Evolutionary conservation across 495 filamentous ascomycete species (phyloP).

Genomic region (Hyaloscypha bicolor): DNA sequence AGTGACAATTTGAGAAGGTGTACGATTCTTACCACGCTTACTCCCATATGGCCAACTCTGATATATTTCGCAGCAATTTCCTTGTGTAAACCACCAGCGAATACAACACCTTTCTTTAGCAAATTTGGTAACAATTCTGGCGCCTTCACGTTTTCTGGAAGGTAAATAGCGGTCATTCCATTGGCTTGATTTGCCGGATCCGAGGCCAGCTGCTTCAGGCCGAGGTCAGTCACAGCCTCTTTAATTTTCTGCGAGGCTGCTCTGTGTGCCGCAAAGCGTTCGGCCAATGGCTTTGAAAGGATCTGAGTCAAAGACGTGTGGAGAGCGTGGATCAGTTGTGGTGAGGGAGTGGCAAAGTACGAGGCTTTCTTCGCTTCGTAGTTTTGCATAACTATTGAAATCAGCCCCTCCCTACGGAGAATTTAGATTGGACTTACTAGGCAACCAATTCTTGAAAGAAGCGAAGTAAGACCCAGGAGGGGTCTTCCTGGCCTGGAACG

Average conservation of each 20-base stretch:
- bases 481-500: slow-evolving; percentile 75
- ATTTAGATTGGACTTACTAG: slow-evolving; percentile 56
- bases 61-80: slow-evolving; percentile 73
- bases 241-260: slow-evolving; percentile 81
- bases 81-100: slow-evolving; percentile 94
- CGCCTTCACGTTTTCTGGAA: slow-evolving; percentile 79
- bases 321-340: slow-evolving; percentile 90
- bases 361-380: slow-evolving; percentile 97
- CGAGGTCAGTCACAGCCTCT: slow-evolving; percentile 73
- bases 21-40: slow-evolving; percentile 67
- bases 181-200: slow-evolving; percentile 91
- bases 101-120: slow-evolving; percentile 87
- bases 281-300: slow-evolving; percentile 70
- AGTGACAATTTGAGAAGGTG: neutral
- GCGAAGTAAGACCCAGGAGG: slow-evolving; percentile 88
- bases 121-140: slow-evolving; percentile 84
- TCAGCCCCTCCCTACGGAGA: slow-evolving; percentile 14
- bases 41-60: slow-evolving; percentile 86
- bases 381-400: slow-evolving; percentile 77
- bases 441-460: slow-evolving; percentile 95
- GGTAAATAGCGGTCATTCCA: slow-evolving; percentile 96
- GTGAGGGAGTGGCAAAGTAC: slow-evolving; percentile 96
- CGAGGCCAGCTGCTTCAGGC: slow-evolving; percentile 80
- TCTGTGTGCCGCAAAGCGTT: slow-evolving; percentile 79
- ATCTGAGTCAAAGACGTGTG: slow-evolving; percentile 93